Evolutionary conservation across 2,329 filamentous ascomycete species (phyloP).

Genomic region (Geosmithia putterillii): DNA sequence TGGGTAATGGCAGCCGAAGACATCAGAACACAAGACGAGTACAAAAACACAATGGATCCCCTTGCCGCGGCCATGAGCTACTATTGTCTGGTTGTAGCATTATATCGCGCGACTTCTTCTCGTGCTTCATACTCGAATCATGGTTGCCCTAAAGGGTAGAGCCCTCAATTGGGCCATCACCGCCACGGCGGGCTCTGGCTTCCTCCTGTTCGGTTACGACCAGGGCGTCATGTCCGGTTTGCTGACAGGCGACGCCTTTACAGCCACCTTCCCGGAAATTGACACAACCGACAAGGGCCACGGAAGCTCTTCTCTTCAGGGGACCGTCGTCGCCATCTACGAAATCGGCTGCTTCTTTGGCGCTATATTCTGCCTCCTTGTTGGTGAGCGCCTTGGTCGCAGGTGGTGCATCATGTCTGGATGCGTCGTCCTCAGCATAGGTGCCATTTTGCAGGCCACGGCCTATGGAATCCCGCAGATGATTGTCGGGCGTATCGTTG

Average conservation of each 20-base stretch:
- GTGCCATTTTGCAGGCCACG: conserved; percentile 26
- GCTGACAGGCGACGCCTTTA: conserved; percentile 13
- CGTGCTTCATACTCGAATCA: neutral
- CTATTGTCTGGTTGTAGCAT: neutral
- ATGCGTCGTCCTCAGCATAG: conserved; percentile 13
- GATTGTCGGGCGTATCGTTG: conserved; percentile 24
- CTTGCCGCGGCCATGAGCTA: no score
- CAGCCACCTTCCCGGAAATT: conserved; percentile 23
- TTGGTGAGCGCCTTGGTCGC: conserved; percentile 30
- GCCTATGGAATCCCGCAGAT: conserved; percentile 24
- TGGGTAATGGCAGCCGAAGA: neutral
- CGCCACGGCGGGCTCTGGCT: conserved; percentile 20
- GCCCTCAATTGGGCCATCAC: conserved; percentile 26
- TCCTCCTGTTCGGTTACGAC: conserved; percentile 21
- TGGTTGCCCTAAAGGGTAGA: conserved; percentile 12
- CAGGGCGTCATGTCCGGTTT: conserved; percentile 27
- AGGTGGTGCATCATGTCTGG: conserved; percentile 18
- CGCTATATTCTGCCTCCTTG: conserved; percentile 23
- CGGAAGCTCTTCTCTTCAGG: conserved; percentile 27
- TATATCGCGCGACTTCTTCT: neutral
- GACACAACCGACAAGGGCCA: conserved; percentile 14
- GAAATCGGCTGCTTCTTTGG: conserved; percentile 35
- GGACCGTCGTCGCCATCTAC: conserved; percentile 21
- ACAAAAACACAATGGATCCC: neutral
- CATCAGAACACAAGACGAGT: neutral